phyloP scores from a whole-genome alignment of 139 green algal species.

The Dunaliella primolecta region DNA sequence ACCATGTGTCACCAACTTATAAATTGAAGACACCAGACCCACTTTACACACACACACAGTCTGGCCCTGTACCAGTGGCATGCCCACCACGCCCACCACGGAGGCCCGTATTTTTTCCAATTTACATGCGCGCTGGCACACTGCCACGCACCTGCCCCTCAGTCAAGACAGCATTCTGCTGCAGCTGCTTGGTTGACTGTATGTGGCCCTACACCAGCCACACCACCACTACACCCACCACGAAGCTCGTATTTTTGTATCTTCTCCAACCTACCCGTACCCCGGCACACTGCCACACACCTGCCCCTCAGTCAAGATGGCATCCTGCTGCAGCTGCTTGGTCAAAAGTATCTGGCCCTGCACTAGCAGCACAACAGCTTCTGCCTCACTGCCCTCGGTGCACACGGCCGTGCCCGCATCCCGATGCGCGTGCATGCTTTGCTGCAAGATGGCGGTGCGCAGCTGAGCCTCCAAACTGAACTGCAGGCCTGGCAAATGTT shows the following conservation, averaged over 20 bases:
- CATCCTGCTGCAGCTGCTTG: neutral
- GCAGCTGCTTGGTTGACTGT: neutral
- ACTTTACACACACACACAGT: too few species aligned
- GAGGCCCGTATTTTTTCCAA: too few species aligned
- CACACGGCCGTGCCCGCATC: conserved; percentile 25
- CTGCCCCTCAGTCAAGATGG: neutral
- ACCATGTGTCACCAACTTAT: too few species aligned
- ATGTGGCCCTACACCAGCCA: too few species aligned
- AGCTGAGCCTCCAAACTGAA: conserved; percentile 16
- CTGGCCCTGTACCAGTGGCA: too few species aligned
- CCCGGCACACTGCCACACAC: too few species aligned
- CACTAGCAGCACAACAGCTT: conserved; percentile 25
- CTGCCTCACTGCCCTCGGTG: neutral
- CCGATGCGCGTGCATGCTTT: conserved; percentile 18
- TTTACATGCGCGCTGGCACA: too few species aligned
- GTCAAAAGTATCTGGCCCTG: conserved; percentile 19
- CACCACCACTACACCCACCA: too few species aligned
- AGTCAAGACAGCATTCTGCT: neutral
- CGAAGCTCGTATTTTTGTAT: too few species aligned
- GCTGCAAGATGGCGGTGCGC: neutral
- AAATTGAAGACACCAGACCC: too few species aligned
- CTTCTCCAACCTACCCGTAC: too few species aligned
- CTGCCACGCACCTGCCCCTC: conserved; percentile 3
- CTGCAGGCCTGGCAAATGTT: conserved; percentile 25
- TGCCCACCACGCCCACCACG: too few species aligned